A percentile compares a stretch with the other conserved stretches of the same genome.
Evolutionary conservation across 2,329 filamentous ascomycete species (phyloP).

Genomic region (Cytospora mali): DNA sequence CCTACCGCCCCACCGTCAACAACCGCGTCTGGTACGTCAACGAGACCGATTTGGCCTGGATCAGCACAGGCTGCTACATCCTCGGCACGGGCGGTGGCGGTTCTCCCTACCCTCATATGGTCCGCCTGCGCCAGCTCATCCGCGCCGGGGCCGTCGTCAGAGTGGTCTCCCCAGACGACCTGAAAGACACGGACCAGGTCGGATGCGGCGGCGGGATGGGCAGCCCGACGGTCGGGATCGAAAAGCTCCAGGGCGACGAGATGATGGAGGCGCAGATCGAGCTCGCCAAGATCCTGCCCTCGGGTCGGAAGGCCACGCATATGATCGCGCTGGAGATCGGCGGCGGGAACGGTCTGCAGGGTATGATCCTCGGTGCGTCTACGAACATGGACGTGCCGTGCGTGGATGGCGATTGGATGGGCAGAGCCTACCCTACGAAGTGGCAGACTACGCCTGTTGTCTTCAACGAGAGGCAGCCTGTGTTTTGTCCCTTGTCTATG

Average conservation of each 20-base stretch:
- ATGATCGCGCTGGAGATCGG: conserved; percentile 68
- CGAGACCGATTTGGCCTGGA: conserved; percentile 60
- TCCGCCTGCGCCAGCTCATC: conserved; percentile 55
- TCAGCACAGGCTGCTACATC: conserved; percentile 62
- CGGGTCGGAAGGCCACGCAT: conserved; percentile 49
- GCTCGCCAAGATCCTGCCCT: conserved; percentile 52
- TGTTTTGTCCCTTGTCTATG: conserved; percentile 51
- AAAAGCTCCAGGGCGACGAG: conserved; percentile 62
- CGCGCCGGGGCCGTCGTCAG: conserved; percentile 52
- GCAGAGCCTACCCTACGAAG: conserved; percentile 55
- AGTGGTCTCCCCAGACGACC: conserved; percentile 53
- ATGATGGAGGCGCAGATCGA: conserved; percentile 53
- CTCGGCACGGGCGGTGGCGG: conserved; percentile 64
- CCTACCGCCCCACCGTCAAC: conserved; percentile 53
- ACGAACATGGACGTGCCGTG: conserved; percentile 53
- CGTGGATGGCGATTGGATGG: conserved; percentile 54
- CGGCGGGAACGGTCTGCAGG: conserved; percentile 65
- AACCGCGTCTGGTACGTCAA: conserved; percentile 59
- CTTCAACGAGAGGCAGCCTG: conserved; percentile 50
- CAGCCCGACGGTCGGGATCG: conserved; percentile 62
- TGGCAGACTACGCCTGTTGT: conserved; percentile 59
- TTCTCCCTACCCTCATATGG: conserved; percentile 53
- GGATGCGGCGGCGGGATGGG: conserved; percentile 61
- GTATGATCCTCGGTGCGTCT: conserved; percentile 58
- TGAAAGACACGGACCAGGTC: conserved; percentile 54